Percentiles rank a stretch among this genome's conserved stretches.
phyloP scores from a whole-genome alignment of 1,284 basidiomycete genomes.

The Ceratobasidium sp. region DNA sequence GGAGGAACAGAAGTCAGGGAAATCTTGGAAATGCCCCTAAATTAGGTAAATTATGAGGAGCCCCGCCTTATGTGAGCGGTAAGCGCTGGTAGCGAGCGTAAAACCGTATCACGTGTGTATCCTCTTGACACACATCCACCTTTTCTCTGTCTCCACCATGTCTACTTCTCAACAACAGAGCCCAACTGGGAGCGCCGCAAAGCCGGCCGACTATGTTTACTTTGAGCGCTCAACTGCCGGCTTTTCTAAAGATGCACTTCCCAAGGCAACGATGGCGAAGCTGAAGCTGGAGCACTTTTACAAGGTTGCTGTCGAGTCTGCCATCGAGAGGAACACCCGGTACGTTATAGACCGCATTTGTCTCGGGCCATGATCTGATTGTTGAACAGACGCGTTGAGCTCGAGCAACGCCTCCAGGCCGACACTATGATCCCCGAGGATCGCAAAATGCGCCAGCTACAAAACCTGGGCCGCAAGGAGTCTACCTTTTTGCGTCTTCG shows the following conservation, averaged over 20 bases:
- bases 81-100: slow-evolving; percentile 39
- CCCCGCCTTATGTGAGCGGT: slow-evolving; percentile 31
- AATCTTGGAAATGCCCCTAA: slow-evolving; percentile 39
- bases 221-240: slow-evolving; percentile 89
- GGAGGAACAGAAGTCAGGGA: slow-evolving; percentile 9
- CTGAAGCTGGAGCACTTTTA: slow-evolving; percentile 98
- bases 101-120: slow-evolving; percentile 39
- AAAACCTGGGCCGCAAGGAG: slow-evolving; percentile 92
- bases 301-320: slow-evolving; percentile 94
- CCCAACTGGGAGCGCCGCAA: slow-evolving; percentile 39
- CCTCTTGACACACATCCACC: slow-evolving; percentile 22
- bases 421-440: slow-evolving; percentile 84
- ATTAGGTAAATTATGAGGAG: slow-evolving; percentile 44
- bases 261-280: slow-evolving; percentile 95
- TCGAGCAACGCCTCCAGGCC: slow-evolving; percentile 88
- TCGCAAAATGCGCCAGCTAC: slow-evolving; percentile 91
- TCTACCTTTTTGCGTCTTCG: slow-evolving; percentile 91
- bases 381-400: slow-evolving; percentile 84
- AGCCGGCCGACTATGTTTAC: slow-evolving; percentile 84
- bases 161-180: slow-evolving; percentile 44
- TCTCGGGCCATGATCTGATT: background rate
- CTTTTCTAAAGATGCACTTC: slow-evolving; percentile 90
- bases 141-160: slow-evolving; percentile 29
- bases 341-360: slow-evolving; percentile 56
- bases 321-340: slow-evolving; percentile 90